A percentile compares a stretch with the other conserved stretches of the same genome.
Conservation (phyloP, 805 yeast species). For the Priceomyces medius region DNA sequence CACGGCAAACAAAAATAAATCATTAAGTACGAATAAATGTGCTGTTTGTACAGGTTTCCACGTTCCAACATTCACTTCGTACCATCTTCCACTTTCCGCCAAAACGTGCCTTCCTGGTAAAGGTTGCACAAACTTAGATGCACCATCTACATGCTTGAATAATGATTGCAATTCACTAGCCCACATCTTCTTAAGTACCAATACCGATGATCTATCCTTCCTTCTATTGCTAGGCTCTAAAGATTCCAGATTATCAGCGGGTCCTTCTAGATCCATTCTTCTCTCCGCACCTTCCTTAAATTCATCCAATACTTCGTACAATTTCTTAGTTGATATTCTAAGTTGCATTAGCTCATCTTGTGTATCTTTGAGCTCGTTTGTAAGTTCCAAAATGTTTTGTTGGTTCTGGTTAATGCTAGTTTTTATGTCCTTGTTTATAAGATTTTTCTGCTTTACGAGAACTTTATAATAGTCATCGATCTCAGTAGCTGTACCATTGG, state of each 20-base stretch:
- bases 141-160: conserved; percentile 87
- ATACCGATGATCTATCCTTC: conserved; percentile 65
- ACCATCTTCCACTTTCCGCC: conserved; percentile 81
- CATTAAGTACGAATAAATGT: conserved; percentile 76
- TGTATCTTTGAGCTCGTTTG: conserved; percentile 60
- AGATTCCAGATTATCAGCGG: neutral
- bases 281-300: conserved; percentile 63
- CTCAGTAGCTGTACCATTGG: conserved; percentile 67
- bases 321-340: conserved; percentile 57
- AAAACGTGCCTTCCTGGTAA: conserved; percentile 78
- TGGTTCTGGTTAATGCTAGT: conserved; percentile 60
- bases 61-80: conserved; percentile 80
- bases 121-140: conserved; percentile 73
- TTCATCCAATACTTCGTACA: conserved; percentile 57
- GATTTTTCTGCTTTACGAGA: conserved; percentile 46
- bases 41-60: conserved; percentile 76
- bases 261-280: conserved; percentile 45
- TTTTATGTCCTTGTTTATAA: conserved; percentile 58
- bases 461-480: conserved; percentile 67
- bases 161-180: conserved; percentile 64
- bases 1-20: conserved; percentile 71
- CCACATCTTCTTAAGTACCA: conserved; percentile 81
- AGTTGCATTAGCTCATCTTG: conserved; percentile 62
- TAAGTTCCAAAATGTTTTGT: conserved; percentile 57
- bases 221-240: conserved; percentile 10